These are phyloP conservation scores for Trypanosoma mega DNA, from an alignment of 208 protist genomes.

Conservation along the genomic window DNA sequence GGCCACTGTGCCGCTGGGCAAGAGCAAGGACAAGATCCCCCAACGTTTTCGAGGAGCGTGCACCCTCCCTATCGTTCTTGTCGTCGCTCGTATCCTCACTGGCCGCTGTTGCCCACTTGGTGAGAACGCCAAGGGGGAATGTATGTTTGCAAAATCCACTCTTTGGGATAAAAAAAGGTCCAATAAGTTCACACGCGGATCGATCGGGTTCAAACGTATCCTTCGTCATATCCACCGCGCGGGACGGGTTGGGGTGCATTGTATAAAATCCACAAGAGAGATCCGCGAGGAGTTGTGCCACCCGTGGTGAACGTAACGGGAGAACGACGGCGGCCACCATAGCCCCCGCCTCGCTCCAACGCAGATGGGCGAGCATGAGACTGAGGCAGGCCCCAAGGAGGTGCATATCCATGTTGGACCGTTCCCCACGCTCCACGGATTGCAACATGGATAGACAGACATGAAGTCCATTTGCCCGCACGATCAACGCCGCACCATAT, in stretches of 20 bases:
- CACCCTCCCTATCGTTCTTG: background rate
- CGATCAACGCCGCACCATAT: slow-evolving; percentile 33
- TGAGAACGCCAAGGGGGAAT: slow-evolving; percentile 14
- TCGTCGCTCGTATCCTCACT: background rate
- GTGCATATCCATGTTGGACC: slow-evolving; percentile 36
- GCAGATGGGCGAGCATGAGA: slow-evolving; percentile 48
- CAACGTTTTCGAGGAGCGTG: background rate
- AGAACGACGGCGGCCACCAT: slow-evolving; percentile 45
- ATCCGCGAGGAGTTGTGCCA: slow-evolving; percentile 54
- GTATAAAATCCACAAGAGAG: slow-evolving; percentile 50
- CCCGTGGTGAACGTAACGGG: slow-evolving; percentile 18
- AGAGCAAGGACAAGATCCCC: background rate
- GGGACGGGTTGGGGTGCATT: slow-evolving; percentile 25
- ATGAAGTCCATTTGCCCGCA: slow-evolving; percentile 55
- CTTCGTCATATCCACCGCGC: slow-evolving; percentile 13
- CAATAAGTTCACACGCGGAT: background rate
- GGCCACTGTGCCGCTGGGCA: background rate
- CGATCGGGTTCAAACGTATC: background rate
- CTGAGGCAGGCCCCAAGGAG: slow-evolving; percentile 51
- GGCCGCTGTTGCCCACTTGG: background rate
- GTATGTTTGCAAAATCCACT: slow-evolving; percentile 6
- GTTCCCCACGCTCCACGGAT: slow-evolving; percentile 25
- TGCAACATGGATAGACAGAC: slow-evolving; percentile 55
- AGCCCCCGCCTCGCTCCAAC: slow-evolving; percentile 66
- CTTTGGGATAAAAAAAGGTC: slow-evolving; percentile 11